Evolutionary conservation across 495 filamentous ascomycete species (phyloP).

Genomic region (Penicillium silybi): DNA sequence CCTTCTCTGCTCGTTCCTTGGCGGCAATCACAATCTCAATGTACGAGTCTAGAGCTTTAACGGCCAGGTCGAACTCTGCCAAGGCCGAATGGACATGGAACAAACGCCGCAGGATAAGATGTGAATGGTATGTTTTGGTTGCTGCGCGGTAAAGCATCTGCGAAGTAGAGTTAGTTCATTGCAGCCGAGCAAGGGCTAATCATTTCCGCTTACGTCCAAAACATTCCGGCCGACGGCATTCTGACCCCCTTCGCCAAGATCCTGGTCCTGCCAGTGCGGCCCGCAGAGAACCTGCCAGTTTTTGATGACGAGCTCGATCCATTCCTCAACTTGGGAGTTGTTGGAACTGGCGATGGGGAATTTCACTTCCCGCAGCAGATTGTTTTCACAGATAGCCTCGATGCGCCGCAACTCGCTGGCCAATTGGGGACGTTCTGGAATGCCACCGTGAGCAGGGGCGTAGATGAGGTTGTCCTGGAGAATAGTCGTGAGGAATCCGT

Average conservation of each 20-base stretch:
- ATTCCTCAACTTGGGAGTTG: constrained; percentile 73
- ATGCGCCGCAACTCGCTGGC: constrained; percentile 68
- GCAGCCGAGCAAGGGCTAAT: constrained; percentile 1
- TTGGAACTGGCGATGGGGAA: constrained; percentile 80
- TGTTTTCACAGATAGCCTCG: constrained; percentile 67
- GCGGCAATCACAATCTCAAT: constrained; percentile 77
- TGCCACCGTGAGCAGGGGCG: constrained; percentile 24
- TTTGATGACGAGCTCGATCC: constrained; percentile 70
- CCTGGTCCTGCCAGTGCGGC: constrained; percentile 66
- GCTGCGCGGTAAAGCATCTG: constrained; percentile 82
- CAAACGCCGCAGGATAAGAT: constrained; percentile 75
- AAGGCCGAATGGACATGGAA: constrained; percentile 83
- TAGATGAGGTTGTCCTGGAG: constrained; percentile 36
- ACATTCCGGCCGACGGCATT: constrained; percentile 65
- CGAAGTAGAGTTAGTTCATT: neutral
- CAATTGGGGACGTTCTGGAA: constrained; percentile 56
- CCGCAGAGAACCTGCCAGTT: constrained; percentile 85
- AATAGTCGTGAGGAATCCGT: constrained; percentile 63
- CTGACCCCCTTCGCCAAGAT: constrained; percentile 75
- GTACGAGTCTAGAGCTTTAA: constrained; percentile 85
- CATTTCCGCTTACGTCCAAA: constrained; percentile 56
- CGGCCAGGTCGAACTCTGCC: constrained; percentile 83
- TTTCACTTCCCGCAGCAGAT: constrained; percentile 65
- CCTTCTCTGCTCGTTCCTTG: constrained; percentile 75
- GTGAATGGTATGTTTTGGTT: constrained; percentile 91